phyloP scores from a whole-genome alignment of 2,329 filamentous ascomycete genomes.

The Phialemoniopsis sp. region DNA sequence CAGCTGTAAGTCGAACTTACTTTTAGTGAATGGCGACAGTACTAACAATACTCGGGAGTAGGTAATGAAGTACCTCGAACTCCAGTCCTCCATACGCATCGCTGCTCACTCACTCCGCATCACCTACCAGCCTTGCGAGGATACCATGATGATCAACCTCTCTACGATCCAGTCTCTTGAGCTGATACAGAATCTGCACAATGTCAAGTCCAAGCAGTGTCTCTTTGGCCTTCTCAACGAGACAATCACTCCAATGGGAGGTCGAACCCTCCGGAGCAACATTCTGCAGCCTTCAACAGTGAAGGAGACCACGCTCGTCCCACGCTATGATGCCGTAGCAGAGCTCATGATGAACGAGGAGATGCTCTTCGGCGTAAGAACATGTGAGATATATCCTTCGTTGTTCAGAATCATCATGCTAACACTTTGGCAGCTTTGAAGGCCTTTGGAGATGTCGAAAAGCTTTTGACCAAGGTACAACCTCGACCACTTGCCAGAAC shows the following conservation, averaged over 20 bases:
- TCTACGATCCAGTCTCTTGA: conserved; percentile 85
- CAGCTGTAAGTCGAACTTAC: conserved; percentile 58
- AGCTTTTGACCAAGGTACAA: conserved; percentile 66
- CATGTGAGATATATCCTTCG: conserved; percentile 41
- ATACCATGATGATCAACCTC: conserved; percentile 93
- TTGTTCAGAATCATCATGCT: conserved; percentile 8
- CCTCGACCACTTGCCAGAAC: background rate
- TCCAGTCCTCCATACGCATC: conserved; percentile 65
- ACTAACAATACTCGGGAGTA: conserved; percentile 27
- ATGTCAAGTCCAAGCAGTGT: conserved; percentile 73
- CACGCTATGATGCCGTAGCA: conserved; percentile 76
- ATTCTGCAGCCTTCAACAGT: conserved; percentile 84
- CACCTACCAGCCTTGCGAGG: conserved; percentile 81
- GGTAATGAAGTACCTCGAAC: conserved; percentile 78
- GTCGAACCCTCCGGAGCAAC: conserved; percentile 76
- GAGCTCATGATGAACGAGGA: conserved; percentile 80
- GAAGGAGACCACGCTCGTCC: conserved; percentile 58
- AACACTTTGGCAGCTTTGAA: conserved; percentile 55
- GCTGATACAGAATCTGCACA: conserved; percentile 81
- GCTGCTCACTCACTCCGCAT: conserved; percentile 78
- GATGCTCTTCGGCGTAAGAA: conserved; percentile 72
- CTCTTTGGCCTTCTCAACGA: conserved; percentile 83
- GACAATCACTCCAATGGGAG: conserved; percentile 84
- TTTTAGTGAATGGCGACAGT: background rate
- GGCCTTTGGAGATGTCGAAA: conserved; percentile 74